Evolutionary conservation across 768 basidiomycete genomes (phyloP), one percentile per base, ranked within the genome.

Genomic region (Rickenella mellea): DNA sequence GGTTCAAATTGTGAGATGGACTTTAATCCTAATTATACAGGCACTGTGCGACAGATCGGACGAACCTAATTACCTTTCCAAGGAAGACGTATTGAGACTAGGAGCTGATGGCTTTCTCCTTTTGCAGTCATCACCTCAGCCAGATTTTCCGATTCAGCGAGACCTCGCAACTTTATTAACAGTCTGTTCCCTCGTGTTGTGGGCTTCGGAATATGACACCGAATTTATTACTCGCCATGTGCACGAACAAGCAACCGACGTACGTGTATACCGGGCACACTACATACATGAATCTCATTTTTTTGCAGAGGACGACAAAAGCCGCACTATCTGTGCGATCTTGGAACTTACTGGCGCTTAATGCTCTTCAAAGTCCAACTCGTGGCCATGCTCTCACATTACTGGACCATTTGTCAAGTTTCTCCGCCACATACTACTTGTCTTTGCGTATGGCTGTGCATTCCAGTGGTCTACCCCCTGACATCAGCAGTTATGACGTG

Each of bases 331-430:
- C 61, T 27, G 61, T 83, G 2, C 73, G 78, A 12, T 63, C 73
- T 2, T 88, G 84, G 84, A 83, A 80, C 52, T 56, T 81, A 26
- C 54, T 88, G 15, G 57, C 71, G 0, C 57, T 85, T 14, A 68
- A 72, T 1, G 74, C 74, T 0, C 59, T 86, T 27, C 57, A 67
- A 46, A 67, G 65, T 44, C 52, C 53, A 22, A 60, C 55, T 14
- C 29, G 46, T n/a, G 10, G 53, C 55, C 29, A 65, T 44, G 48
- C 73, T 55, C 58, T 61, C 46, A 40, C 68, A 24, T 53, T 88
- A 12, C 68, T 77, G 47, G 53, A 62, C 11, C 66, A 78, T 46
- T 66, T 86, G 27, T 46, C 64, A 8, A 55, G 60, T 9, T 85
- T 83, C 51, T 62, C 70, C 11, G 45, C 50, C 19, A 56, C 63